Conservation (phyloP, 2,329 filamentous ascomycete species). For the Fusarium siculi region DNA sequence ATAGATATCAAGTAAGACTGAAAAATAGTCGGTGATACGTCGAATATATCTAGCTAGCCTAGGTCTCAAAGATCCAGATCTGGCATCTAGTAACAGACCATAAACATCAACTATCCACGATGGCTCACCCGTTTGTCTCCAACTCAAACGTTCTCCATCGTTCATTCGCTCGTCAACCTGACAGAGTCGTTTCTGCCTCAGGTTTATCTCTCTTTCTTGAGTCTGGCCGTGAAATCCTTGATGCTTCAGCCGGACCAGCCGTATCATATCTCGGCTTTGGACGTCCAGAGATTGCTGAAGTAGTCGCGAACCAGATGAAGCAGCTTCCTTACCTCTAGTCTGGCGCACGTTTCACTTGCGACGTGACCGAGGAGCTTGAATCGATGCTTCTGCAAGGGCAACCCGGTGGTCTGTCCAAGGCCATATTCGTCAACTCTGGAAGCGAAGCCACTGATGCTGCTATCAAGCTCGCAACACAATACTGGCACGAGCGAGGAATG, state of each 20-base stretch:
- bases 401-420: background rate
- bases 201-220: constrained; percentile 1
- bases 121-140: background rate
- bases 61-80: background rate
- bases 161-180: background rate
- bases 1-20: background rate
- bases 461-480: constrained; percentile 38
- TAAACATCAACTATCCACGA: background rate
- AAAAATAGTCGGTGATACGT: no score
- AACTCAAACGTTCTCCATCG: background rate
- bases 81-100: background rate
- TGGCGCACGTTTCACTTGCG: constrained; percentile 27
- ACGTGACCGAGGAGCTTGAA: constrained; percentile 46
- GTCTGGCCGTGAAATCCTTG: background rate
- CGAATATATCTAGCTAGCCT: background rate
- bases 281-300: background rate
- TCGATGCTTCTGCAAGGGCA: constrained; percentile 37
- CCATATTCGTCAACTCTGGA: background rate
- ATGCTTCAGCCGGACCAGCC: background rate
- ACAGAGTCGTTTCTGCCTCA: background rate
- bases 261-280: constrained; percentile 1
- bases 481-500: constrained; percentile 54
- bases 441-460: background rate
- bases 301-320: constrained; percentile 4
- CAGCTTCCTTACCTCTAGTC: constrained; percentile 26